Evolutionary conservation across 148 eudicot genomes (phyloP).

Genomic region (Polygonum aviculare): DNA sequence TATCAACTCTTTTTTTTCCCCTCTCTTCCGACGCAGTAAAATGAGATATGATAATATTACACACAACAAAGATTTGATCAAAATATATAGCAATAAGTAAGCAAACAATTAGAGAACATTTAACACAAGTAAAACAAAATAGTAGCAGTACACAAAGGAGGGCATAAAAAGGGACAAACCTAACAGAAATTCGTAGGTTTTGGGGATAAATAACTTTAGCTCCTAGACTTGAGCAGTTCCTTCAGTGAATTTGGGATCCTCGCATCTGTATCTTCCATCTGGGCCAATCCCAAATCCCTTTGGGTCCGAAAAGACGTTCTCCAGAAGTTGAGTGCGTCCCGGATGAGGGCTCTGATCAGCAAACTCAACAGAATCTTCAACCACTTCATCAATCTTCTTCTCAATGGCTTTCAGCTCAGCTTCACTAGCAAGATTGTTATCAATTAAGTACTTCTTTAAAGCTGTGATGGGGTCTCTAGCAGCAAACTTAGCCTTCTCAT

Average conservation of each 20-base stretch:
- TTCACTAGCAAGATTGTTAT: conserved; percentile 68
- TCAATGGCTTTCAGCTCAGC: conserved; percentile 70
- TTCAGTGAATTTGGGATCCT: conserved; percentile 94
- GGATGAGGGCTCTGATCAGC: conserved; percentile 74
- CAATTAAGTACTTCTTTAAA: conserved; percentile 63
- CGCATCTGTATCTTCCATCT: conserved; percentile 89
- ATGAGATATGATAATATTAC: too few species aligned
- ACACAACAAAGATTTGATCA: not conserved
- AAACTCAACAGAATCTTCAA: conserved; percentile 86
- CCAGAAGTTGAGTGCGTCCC: conserved; percentile 66
- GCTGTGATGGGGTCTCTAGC: conserved; percentile 76
- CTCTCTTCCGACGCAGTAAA: too few species aligned
- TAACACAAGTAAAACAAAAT: not conserved
- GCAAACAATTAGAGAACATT: not conserved
- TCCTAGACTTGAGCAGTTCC: conserved; percentile 85
- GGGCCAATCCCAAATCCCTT: conserved; percentile 96
- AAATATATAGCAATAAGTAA: not conserved
- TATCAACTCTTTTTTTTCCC: too few species aligned
- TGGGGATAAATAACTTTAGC: not conserved
- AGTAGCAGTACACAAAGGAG: not conserved
- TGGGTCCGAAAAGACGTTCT: conserved; percentile 86
- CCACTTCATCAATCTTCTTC: conserved; percentile 72
- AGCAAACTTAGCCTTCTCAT: conserved; percentile 77
- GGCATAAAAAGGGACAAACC: not conserved
- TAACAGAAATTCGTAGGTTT: not conserved